phyloP scores from a whole-genome alignment of 1,139 yeast species.

The Diutina siamensis region DNA sequence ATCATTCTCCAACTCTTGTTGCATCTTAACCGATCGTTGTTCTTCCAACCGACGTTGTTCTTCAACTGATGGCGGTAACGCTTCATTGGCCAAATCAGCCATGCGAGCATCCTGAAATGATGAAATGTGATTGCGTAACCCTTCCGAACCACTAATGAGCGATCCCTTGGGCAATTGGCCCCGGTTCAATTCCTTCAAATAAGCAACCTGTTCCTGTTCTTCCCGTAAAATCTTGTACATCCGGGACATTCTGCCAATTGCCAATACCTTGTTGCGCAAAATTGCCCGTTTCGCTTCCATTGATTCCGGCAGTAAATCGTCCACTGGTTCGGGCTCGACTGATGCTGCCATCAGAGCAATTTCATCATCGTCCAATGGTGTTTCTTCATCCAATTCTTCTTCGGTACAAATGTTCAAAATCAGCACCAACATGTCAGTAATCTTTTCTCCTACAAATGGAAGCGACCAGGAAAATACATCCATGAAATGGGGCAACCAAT shows the following conservation, averaged over 20 bases:
- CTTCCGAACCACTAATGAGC: conserved; percentile 71
- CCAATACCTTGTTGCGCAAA: conserved; percentile 78
- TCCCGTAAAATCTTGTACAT: conserved; percentile 87
- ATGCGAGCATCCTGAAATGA: conserved; percentile 77
- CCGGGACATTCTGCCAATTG: conserved; percentile 88
- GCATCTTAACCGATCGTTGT: conserved; percentile 28
- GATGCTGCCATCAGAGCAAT: conserved; percentile 14
- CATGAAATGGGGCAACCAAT: conserved; percentile 95
- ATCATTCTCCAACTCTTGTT: conserved; percentile 30
- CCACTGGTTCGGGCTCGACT: neutral
- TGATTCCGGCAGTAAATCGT: conserved; percentile 6
- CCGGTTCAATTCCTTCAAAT: conserved; percentile 59
- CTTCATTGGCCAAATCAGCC: conserved; percentile 79
- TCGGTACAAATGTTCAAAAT: conserved; percentile 90
- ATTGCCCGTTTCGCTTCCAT: conserved; percentile 44
- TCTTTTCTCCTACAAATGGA: conserved; percentile 96
- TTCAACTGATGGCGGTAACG: conserved; percentile 72
- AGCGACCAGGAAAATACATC: conserved; percentile 96
- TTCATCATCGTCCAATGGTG: conserved; percentile 20
- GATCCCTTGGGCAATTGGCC: conserved; percentile 77
- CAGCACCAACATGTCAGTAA: conserved; percentile 86
- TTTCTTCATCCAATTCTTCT: conserved; percentile 78
- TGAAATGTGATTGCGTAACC: conserved; percentile 55
- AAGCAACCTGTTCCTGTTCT: conserved; percentile 81
- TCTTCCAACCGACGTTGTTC: conserved; percentile 38